Percentiles rank a stretch among this genome's conserved stretches.
Evolutionary conservation across 257 asterid species (phyloP).

Genomic region (Scutellaria minor): DNA sequence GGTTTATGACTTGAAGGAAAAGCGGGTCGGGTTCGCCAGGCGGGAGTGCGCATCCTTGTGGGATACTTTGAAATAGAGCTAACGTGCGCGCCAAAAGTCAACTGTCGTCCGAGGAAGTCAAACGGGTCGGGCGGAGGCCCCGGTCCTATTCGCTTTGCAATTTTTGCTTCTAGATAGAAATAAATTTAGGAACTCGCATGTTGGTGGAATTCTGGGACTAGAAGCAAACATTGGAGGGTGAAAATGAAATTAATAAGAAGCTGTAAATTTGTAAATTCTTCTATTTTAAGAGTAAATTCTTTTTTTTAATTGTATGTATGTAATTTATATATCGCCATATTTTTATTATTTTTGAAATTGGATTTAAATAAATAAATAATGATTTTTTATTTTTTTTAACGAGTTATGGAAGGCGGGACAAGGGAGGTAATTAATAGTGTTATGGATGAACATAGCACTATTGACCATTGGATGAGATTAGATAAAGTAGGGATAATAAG

Average conservation of each 20-base stretch:
- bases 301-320: neutral
- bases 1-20: constrained; percentile 80
- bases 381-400: too few relatives aligned
- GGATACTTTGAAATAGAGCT: constrained; percentile 59
- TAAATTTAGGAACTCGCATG: too few relatives aligned
- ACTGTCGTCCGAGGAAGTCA: constrained; percentile 11
- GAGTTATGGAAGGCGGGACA: too few relatives aligned
- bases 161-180: neutral
- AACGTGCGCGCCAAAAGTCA: constrained; percentile 38
- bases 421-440: too few relatives aligned
- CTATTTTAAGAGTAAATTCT: neutral
- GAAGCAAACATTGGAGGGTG: constrained; percentile 36
- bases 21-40: constrained; percentile 81
- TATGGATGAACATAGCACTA: too few relatives aligned
- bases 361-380: too few relatives aligned
- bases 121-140: constrained; percentile 10
- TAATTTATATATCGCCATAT: neutral
- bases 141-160: neutral
- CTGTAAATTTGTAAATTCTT: constrained; percentile 29
- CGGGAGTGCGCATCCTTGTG: constrained; percentile 85
- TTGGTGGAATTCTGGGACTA: neutral
- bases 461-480: too few relatives aligned
- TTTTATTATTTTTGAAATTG: neutral
- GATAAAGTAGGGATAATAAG: too few relatives aligned
- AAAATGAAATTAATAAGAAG: neutral